Base-by-base conservation (phyloP, 345 rosid species). In the Eucalyptus sp. region DNA sequence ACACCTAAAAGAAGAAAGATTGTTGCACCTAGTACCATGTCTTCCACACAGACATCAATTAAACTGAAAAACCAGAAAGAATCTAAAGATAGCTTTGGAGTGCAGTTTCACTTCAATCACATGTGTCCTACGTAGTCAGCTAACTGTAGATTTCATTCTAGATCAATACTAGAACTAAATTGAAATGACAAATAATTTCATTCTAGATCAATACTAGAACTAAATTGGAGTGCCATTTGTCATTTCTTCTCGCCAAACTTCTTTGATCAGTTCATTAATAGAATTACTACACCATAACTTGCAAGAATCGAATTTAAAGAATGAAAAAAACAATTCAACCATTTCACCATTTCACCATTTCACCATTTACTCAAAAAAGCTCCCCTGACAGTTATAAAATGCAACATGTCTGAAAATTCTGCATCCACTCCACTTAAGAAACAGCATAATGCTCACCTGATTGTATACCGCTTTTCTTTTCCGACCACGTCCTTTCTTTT, bases 391-490 rank as follows among this genome's bases (percentile, higher is more conserved):
- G 43, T 66, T 24, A 43, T 22, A 88, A 13, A 15, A 54, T 25
- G 50, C 12, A 11, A 44, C 8, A 37, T 25, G 43, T 37, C 84
- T 22, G 25, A 22, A 81, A 88, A 27, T 18, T n/a, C 60, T 80
- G 62, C 60, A 87, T n/a, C 49, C 71, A 87, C 24, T 43, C 27
- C 46, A 80, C 68, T 76, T 9, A 56, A 81, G 50, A 20, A 52
- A 83, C 58, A 46, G 66, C 11, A 37, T 54, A 24, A 89, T 92
- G 44, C 88, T 88, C 90, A 98, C 99, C 90, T 94, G 89, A 91
- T 96, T 94, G 92, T 90, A 94, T 71, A 90, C 94, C 86, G 95
- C 94, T 94, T 95, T 97, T 93, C 99, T 94, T 89, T 98, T 98
- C 46, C 93, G 88, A 86, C 98, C 96, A 86, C 95, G 96, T 22